phyloP scores from a whole-genome alignment of 2,329 filamentous ascomycete genomes.

The Botryotinia calthae region DNA sequence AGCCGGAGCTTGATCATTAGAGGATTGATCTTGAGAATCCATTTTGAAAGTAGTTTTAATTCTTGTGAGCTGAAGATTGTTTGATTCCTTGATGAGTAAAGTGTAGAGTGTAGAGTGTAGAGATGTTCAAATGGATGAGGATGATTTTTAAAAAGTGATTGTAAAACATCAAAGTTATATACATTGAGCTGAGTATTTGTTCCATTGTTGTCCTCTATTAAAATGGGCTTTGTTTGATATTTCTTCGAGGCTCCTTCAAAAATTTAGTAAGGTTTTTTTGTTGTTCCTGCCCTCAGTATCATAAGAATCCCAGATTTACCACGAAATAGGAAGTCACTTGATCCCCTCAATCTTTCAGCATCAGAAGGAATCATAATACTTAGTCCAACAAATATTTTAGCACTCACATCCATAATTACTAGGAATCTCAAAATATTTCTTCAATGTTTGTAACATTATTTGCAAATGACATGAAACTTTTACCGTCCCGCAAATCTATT shows the following conservation, averaged over 20 bases:
- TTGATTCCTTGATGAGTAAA: too few relatives aligned
- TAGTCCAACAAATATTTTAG: fast-evolving
- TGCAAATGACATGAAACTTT: background rate
- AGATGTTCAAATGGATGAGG: background rate
- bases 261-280: too few relatives aligned
- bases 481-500: background rate
- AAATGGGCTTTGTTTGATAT: background rate
- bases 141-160: background rate
- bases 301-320: background rate
- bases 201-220: background rate
- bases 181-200: background rate
- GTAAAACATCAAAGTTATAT: background rate
- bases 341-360: background rate
- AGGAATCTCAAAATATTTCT: background rate
- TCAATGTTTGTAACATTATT: background rate
- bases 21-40: background rate
- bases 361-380: background rate
- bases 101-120: background rate
- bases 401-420: too few relatives aligned
- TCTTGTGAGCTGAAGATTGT: too few relatives aligned
- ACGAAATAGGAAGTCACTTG: background rate
- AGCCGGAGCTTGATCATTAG: background rate
- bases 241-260: background rate
- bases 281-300: background rate
- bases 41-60: background rate